Base-by-base conservation (phyloP, 2,329 filamentous ascomycete genomes). In the Davidsoniella virescens region DNA sequence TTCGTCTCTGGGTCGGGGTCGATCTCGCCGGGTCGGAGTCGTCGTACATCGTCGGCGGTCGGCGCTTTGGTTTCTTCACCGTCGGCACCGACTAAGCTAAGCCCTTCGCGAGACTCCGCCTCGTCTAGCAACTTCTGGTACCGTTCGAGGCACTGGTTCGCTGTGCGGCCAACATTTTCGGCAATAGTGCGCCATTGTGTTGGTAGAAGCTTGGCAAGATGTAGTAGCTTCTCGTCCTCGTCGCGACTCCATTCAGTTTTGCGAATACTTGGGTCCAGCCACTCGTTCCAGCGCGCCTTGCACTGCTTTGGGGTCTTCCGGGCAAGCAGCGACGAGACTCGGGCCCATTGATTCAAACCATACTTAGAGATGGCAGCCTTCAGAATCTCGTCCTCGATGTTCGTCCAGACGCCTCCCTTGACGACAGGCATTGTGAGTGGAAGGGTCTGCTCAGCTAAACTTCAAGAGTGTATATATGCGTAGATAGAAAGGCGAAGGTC, bases 211-310 rank as follows among this genome's bases (percentile, higher is more conserved):
- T 96, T 98, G 55, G 92, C 92, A 61, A 98, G 74, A 62, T 96
- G 92, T 59, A 98, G 68, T 54, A 98, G 74, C 69, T 94, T 95
- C 71, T 98, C 92, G 64, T 98, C 92, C 65, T 98, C 92, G 66
- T 98, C 92, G 62, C 92, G 85, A 63, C 87, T 94, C 90, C 92
- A 98, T 69, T 98, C 92, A 59, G 94, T 92, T 72, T 98, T 98
- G 62, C 90, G 85, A 70, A 98, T 96, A 63, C 85, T 86, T 17
- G 92, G 92, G 62, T 98, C 92, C 57, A 98, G 77, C 90, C 92
- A 98, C 75, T 98, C 90, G 63, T 82, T 80, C 92, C 92, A 98
- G 69, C 92, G 77, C 54, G 92, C 90, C 70, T 98, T 98, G 78
- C 92, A 98, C 70, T 98, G 92, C 70, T 98, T 98, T 47, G 92